Conservation (phyloP, 192 early-diverging fungal genomes). For the Mycoemilia scoparia region DNA sequence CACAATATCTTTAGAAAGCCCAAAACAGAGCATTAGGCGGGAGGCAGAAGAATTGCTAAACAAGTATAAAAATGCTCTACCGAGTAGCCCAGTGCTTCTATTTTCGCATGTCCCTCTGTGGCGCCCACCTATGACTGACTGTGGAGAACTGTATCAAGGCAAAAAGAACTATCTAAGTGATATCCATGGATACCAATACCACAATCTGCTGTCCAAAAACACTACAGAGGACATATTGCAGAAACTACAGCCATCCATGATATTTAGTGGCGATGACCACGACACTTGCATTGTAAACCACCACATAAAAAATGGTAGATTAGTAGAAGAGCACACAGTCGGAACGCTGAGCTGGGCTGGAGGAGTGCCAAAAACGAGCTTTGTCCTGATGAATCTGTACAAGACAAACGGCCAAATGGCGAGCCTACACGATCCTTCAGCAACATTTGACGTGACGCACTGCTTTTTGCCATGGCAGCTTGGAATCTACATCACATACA, state of each 20-base stretch:
- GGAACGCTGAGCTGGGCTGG: conserved; percentile 45
- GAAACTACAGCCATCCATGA: conserved; percentile 36
- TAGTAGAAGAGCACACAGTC: conserved; percentile 32
- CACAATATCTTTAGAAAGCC: conserved; percentile 45
- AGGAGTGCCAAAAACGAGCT: conserved; percentile 34
- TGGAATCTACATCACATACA: conserved; percentile 31
- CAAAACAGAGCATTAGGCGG: conserved; percentile 3
- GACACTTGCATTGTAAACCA: conserved; percentile 65
- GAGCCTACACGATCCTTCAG: not conserved
- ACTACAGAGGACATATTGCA: conserved; percentile 40
- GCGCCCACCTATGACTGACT: conserved; percentile 41
- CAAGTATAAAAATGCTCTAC: not conserved
- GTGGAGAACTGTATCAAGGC: conserved; percentile 47
- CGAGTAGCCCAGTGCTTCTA: conserved; percentile 36
- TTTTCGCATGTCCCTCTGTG: conserved; percentile 78
- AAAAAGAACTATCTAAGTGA: conserved; percentile 26
- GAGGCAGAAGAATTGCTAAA: not conserved
- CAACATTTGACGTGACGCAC: conserved; percentile 21
- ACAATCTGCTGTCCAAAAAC: conserved; percentile 50
- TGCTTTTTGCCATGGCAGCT: conserved; percentile 56
- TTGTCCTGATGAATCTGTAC: conserved; percentile 31
- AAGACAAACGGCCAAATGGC: not conserved
- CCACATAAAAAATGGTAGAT: not conserved
- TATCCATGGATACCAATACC: conserved; percentile 68
- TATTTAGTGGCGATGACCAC: conserved; percentile 89